Percentiles rank a stretch among this genome's conserved stretches.
phyloP scores from a whole-genome alignment of 257 asterid genomes.

The Salvia rosmarinus region DNA sequence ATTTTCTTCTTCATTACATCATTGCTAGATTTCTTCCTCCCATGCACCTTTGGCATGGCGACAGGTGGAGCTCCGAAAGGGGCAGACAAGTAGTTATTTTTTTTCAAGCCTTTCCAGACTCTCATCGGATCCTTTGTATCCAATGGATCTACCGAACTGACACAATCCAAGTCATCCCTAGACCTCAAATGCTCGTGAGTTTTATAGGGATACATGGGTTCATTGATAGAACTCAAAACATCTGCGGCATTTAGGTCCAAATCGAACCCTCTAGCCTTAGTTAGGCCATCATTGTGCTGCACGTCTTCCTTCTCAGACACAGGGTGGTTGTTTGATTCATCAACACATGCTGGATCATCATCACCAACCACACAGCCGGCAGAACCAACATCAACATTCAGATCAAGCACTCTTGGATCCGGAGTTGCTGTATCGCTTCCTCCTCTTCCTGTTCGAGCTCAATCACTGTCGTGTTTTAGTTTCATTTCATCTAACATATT shows the following conservation, averaged over 20 bases:
- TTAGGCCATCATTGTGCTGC: slow-evolving; percentile 5
- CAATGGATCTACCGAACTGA: slow-evolving; percentile 72
- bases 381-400: slow-evolving; percentile 51
- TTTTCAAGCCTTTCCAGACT: slow-evolving; percentile 86
- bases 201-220: slow-evolving; percentile 46
- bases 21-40: slow-evolving; percentile 58
- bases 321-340: slow-evolving; percentile 36
- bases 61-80: slow-evolving; percentile 50
- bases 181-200: slow-evolving; percentile 40
- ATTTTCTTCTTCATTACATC: slow-evolving; percentile 62
- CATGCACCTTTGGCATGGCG: slow-evolving; percentile 63
- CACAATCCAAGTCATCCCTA: slow-evolving; percentile 70
- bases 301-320: slow-evolving; percentile 35
- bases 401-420: slow-evolving; percentile 53
- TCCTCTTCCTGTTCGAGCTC: slow-evolving; percentile 53
- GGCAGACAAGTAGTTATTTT: slow-evolving; percentile 68
- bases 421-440: slow-evolving; percentile 30
- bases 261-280: slow-evolving; percentile 48
- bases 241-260: slow-evolving; percentile 72
- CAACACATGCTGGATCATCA: slow-evolving; percentile 35
- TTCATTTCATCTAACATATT: not conserved
- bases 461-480: slow-evolving; percentile 34
- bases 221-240: slow-evolving; percentile 54
- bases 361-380: slow-evolving; percentile 27
- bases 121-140: slow-evolving; percentile 64